Percentiles rank a stretch among this genome's conserved stretches.
Conservation (phyloP, 2,329 filamentous ascomycete species). For the Claviceps maximensis region DNA sequence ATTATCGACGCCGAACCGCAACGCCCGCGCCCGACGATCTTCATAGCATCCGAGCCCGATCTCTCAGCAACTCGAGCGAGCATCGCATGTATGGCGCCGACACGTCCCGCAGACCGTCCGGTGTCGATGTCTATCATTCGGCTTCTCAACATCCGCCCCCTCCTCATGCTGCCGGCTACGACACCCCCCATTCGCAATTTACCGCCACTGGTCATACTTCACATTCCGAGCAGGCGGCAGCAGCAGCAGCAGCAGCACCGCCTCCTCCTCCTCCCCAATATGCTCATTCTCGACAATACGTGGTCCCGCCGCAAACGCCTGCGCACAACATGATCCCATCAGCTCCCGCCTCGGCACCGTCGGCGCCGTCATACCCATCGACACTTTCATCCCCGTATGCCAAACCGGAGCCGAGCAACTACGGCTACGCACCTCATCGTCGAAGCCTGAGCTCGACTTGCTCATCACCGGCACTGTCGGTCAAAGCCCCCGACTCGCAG, state of each 20-base stretch:
- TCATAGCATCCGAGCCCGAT: constrained; percentile 36
- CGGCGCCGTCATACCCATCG: constrained; percentile 19
- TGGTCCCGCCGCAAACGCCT: constrained; percentile 16
- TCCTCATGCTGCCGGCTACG: constrained; percentile 16
- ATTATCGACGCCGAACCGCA: constrained; percentile 31
- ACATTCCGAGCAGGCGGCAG: constrained; percentile 19
- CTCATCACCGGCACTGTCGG: constrained; percentile 16
- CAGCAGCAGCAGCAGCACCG: too few relatives aligned
- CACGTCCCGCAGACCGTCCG: constrained; percentile 32
- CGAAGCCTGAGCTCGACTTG: constrained; percentile 18
- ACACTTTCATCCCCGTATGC: constrained; percentile 29
- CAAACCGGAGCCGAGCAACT: constrained; percentile 26
- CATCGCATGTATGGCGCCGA: constrained; percentile 29
- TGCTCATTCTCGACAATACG: constrained; percentile 23
- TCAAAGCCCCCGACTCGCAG: constrained; percentile 17
- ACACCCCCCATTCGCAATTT: constrained; percentile 13
- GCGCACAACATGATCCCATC: constrained; percentile 14
- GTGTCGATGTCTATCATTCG: constrained; percentile 28
- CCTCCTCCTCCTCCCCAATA: constrained; percentile 16
- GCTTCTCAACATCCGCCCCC: constrained; percentile 18
- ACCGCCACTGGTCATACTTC: constrained; percentile 16
- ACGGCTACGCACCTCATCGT: constrained; percentile 15
- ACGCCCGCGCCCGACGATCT: constrained; percentile 22
- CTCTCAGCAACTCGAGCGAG: constrained; percentile 45
- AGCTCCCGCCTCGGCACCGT: constrained; percentile 16